Conservation (phyloP, 1,139 yeast species). For the Hyphopichia khmerensis region DNA sequence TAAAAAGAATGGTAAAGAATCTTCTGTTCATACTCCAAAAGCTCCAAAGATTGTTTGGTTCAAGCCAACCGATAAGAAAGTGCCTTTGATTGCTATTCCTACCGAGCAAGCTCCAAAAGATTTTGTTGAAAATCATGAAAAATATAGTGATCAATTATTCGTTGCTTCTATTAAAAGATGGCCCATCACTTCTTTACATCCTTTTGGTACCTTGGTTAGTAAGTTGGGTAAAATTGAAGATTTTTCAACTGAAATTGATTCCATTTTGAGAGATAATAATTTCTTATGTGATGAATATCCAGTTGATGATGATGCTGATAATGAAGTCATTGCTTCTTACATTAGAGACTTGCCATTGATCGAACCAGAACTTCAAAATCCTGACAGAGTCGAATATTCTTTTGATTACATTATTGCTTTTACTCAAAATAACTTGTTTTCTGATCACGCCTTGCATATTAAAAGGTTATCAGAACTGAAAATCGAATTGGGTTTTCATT, state of each 20-base stretch:
- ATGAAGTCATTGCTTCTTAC: conserved; percentile 18
- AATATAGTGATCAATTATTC: conserved; percentile 76
- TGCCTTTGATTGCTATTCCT: conserved; percentile 95
- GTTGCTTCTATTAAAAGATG: conserved; percentile 96
- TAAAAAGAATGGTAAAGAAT: conserved; percentile 54
- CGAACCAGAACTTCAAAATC: conserved; percentile 32
- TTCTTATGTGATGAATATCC: conserved; percentile 85
- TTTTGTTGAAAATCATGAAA: conserved; percentile 88
- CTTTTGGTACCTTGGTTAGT: conserved; percentile 90
- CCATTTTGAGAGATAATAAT: conserved; percentile 89
- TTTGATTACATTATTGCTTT: conserved; percentile 68
- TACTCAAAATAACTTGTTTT: conserved; percentile 56
- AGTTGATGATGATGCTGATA: conserved; percentile 37
- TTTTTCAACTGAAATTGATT: conserved; percentile 77
- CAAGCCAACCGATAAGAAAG: conserved; percentile 96
- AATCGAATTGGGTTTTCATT: conserved; percentile 77
- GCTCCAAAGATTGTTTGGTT: conserved; percentile 98
- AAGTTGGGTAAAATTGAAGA: conserved; percentile 83
- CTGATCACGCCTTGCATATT: conserved; percentile 81
- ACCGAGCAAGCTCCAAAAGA: conserved; percentile 97
- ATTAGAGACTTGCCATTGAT: conserved; percentile 37
- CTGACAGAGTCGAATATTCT: conserved; percentile 55
- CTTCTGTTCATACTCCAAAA: conserved; percentile 48
- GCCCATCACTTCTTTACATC: conserved; percentile 98
- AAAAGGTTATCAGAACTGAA: conserved; percentile 56